Base-by-base conservation (phyloP, 352 stramenopile genomes). In the Albugo candida region DNA sequence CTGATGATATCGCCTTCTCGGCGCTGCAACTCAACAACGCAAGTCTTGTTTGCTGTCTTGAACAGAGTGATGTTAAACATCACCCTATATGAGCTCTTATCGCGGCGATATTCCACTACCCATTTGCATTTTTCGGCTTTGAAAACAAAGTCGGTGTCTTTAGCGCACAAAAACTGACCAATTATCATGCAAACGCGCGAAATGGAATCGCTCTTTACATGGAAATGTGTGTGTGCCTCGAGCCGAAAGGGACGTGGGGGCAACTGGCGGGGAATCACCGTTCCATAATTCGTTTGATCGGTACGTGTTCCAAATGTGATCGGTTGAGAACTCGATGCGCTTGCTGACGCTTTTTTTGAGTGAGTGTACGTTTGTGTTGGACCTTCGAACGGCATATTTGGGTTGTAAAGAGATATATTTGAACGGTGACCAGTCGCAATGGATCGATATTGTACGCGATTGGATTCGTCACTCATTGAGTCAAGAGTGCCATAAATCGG, bases 161-260 rank as follows among this genome's bases (percentile, higher is more conserved):
- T 56, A 48, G 85, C 74, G 47, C 70, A 85, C 12, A 91, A 59
- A 64, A 86, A 87, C 37, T 73, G 78, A 35, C 77, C 70, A 21
- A 91, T 60, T 14, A 84, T 61, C 14, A 64, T 71, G 41, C 77
- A 81, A 13, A 87, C 64, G 31, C 77, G 77, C 54, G 76, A 65
- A 14, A 81, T 71, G 17, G 68, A 56, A 46, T 83, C 68, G 38
- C 67, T 63, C 58, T 87, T 91, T n/a, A 81, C 65, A 52, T 91
- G 77, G 55, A 91, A 91, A 52, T 91, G 77, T 49, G 77, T 87
- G 63, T 91, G 77, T 60, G 84, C 61, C 58, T 91, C 77, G n/a
- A 91, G 61, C 13, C 77, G 77, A 56, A 91, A 91, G 5, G 77
- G 77, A 2, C 70, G 55, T 4, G 71, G 70, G 24, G 77, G 77